Evolutionary conservation across 805 yeast species (phyloP).

Genomic region (Vanderwaltozyma tropicalis): DNA sequence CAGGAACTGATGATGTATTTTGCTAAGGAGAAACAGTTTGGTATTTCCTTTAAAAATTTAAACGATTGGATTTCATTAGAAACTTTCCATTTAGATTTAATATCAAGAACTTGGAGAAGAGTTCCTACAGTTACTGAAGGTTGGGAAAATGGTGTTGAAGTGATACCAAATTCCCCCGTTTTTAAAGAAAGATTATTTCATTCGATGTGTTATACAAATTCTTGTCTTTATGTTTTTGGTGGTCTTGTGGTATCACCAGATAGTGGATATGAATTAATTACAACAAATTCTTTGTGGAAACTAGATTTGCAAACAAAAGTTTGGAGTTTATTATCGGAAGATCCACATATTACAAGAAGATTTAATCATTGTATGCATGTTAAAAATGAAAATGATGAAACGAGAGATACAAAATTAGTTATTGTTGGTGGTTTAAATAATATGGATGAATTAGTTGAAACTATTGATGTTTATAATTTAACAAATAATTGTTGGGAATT

Average conservation of each 20-base stretch:
- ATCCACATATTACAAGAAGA: slow-evolving; percentile 32
- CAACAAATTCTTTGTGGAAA: slow-evolving; percentile 62
- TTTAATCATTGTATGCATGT: slow-evolving; percentile 44
- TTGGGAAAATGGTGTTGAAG: not conserved
- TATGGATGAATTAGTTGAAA: slow-evolving; percentile 21
- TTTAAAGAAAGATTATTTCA: slow-evolving; percentile 42
- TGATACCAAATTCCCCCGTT: not conserved
- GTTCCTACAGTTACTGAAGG: slow-evolving; percentile 18
- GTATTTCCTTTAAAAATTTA: slow-evolving; percentile 17
- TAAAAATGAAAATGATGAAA: slow-evolving; percentile 17
- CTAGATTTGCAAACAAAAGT: slow-evolving; percentile 40
- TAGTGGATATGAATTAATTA: slow-evolving; percentile 30
- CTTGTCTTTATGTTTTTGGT: slow-evolving; percentile 51
- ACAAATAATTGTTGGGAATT: slow-evolving; percentile 26
- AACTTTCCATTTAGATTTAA: slow-evolving; percentile 47
- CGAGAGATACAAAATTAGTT: slow-evolving; percentile 24
- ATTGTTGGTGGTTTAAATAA: slow-evolving; percentile 28
- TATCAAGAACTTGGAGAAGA: slow-evolving; percentile 49
- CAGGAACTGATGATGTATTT: slow-evolving; percentile 30
- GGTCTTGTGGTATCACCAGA: slow-evolving; percentile 41
- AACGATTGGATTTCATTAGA: slow-evolving; percentile 49
- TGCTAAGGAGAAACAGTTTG: slow-evolving; percentile 16
- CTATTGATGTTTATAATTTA: slow-evolving; percentile 25
- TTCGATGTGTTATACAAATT: slow-evolving; percentile 41
- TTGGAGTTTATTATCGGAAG: slow-evolving; percentile 46